phyloP scores from a whole-genome alignment of 1,284 basidiomycete genomes.

The Moniliophthora roreri region DNA sequence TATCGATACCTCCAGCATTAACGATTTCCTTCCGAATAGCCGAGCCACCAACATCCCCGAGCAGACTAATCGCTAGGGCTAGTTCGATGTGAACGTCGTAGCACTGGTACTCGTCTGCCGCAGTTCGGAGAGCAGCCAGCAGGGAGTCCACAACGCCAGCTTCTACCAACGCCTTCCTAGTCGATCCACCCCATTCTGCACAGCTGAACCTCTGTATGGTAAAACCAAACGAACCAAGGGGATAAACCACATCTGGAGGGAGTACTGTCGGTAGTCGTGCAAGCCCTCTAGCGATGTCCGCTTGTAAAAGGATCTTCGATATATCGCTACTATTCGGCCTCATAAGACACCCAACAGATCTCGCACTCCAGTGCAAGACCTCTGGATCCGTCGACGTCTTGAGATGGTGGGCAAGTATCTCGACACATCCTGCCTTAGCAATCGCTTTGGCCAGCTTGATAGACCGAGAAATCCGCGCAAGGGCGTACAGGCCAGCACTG shows the following conservation, averaged over 20 bases:
- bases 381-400: constrained; percentile 19
- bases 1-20: constrained; percentile 26
- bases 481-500: constrained; percentile 21
- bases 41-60: constrained; percentile 25
- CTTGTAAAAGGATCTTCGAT: constrained; percentile 23
- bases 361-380: constrained; percentile 22
- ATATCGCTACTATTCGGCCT: constrained; percentile 26
- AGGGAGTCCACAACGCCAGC: constrained; percentile 22
- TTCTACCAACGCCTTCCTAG: constrained; percentile 22
- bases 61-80: constrained; percentile 25
- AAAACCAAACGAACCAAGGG: constrained; percentile 24
- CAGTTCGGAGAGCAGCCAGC: constrained; percentile 24
- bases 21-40: constrained; percentile 27
- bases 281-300: constrained; percentile 23
- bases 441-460: constrained; percentile 26
- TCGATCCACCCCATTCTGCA: constrained; percentile 25
- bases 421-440: constrained; percentile 20
- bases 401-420: constrained; percentile 19
- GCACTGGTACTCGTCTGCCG: constrained; percentile 21
- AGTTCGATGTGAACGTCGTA: constrained; percentile 26
- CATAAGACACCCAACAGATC: constrained; percentile 27
- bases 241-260: constrained; percentile 15
- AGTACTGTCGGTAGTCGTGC: constrained; percentile 25
- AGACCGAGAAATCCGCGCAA: constrained; percentile 24
- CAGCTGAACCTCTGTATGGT: constrained; percentile 24